A percentile compares a stretch with the other conserved stretches of the same genome.
Conservation (phyloP, 2,329 filamentous ascomycete species). For the Penicillium vulpinum region DNA sequence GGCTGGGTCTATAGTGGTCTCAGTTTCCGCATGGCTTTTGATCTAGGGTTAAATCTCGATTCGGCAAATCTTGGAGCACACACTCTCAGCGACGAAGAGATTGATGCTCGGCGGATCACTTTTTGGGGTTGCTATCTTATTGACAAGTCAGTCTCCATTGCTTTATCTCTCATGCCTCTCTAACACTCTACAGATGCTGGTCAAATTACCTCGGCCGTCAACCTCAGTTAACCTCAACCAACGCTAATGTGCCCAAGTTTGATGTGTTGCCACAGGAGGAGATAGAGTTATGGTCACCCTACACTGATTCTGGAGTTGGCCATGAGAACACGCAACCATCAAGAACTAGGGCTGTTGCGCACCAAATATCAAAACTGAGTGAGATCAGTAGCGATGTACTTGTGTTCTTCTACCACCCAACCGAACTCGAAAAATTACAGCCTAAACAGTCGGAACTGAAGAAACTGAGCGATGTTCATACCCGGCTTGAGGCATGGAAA, state of each 20-base stretch:
- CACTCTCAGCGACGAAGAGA: conserved; percentile 75
- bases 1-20: conserved; percentile 99
- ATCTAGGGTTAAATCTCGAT: conserved; percentile 88
- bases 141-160: conserved; percentile 66
- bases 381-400: conserved; percentile 93
- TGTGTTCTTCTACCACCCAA: conserved; percentile 86
- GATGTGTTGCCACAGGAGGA: conserved; percentile 92
- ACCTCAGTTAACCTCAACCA: conserved; percentile 77
- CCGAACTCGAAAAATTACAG: conserved; percentile 58
- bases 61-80: conserved; percentile 63
- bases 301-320: conserved; percentile 79
- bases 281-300: conserved; percentile 79
- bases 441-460: conserved; percentile 84
- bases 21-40: conserved; percentile 96
- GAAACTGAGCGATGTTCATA: conserved; percentile 88
- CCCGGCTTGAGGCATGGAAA: conserved; percentile 85
- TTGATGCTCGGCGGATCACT: conserved; percentile 85
- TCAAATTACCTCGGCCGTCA: conserved; percentile 93
- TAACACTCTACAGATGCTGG: conserved; percentile 65
- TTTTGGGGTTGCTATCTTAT: conserved; percentile 99
- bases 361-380: conserved; percentile 79
- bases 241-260: conserved; percentile 81
- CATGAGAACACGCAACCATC: conserved; percentile 74
- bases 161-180: neutral
- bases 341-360: conserved; percentile 74